phyloP scores from a whole-genome alignment of 805 yeast genomes.

The fission yeast (Schizosaccharomyces pombe) region DNA sequence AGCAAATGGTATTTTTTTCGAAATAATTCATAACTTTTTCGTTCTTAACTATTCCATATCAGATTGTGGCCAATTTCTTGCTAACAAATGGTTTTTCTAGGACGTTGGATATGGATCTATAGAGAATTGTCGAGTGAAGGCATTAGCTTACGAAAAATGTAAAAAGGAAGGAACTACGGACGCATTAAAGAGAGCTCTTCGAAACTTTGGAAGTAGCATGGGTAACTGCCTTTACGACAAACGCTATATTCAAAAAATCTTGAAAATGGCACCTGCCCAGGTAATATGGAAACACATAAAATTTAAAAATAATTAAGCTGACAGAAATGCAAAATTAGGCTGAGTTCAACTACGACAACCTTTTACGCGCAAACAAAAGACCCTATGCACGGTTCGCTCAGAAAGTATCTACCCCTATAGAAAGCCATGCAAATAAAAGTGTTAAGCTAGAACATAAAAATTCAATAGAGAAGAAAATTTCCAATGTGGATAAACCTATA shows the following conservation, averaged over 20 bases:
- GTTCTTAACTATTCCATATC: too few relatives aligned
- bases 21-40: too few relatives aligned
- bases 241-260: neutral
- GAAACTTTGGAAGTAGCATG: constrained; percentile 56
- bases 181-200: constrained; percentile 53
- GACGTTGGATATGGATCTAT: constrained; percentile 49
- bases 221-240: constrained; percentile 25
- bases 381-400: too few relatives aligned
- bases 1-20: too few relatives aligned
- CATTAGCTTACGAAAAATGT: constrained; percentile 56
- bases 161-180: constrained; percentile 71
- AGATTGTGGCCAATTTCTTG: neutral
- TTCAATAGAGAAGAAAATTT: too few relatives aligned
- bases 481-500: too few relatives aligned
- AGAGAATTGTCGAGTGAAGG: constrained; percentile 28
- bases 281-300: neutral
- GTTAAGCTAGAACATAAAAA: too few relatives aligned
- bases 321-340: too few relatives aligned
- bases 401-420: too few relatives aligned
- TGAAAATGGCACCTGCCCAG: neutral
- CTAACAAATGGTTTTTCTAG: constrained; percentile 12
- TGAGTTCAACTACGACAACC: neutral
- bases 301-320: too few relatives aligned
- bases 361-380: neutral
- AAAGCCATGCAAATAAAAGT: too few relatives aligned